A percentile compares a stretch with the other conserved stretches of the same genome.
phyloP scores from a whole-genome alignment of 2,329 filamentous ascomycete species.

The Colletotrichum godetiae region DNA sequence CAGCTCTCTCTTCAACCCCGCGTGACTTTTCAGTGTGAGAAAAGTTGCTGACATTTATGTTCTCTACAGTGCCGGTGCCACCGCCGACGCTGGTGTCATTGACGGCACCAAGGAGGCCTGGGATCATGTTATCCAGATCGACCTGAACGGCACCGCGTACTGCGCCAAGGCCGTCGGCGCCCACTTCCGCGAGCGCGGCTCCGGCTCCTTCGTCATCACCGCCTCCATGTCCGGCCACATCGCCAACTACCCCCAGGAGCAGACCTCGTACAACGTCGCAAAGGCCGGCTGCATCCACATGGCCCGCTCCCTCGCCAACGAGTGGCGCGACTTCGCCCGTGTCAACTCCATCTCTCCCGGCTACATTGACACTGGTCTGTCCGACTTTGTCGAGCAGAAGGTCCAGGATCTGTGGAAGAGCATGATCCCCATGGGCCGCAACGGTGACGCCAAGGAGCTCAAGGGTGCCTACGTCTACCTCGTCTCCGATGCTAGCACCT shows the following conservation, averaged over 20 bases:
- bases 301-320: conserved; percentile 64
- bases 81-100: conserved; percentile 75
- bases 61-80: conserved; percentile 67
- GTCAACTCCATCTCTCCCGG: conserved; percentile 75
- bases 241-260: conserved; percentile 76
- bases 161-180: conserved; percentile 72
- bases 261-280: conserved; percentile 74
- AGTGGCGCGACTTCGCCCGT: conserved; percentile 76
- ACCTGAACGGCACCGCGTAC: conserved; percentile 78
- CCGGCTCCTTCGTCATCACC: conserved; percentile 75
- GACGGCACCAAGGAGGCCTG: conserved; percentile 76
- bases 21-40: neutral
- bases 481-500: conserved; percentile 78
- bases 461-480: conserved; percentile 85
- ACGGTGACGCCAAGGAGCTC: conserved; percentile 76
- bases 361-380: conserved; percentile 76
- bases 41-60: conserved; percentile 10
- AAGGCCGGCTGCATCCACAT: conserved; percentile 67
- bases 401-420: conserved; percentile 79
- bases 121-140: conserved; percentile 71
- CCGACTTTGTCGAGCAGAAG: conserved; percentile 72
- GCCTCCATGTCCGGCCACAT: conserved; percentile 78
- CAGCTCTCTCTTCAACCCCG: neutral
- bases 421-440: conserved; percentile 80
- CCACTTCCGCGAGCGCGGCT: conserved; percentile 73